phyloP scores from a whole-genome alignment of 257 asterid species.

The Osmanthus fragrans region DNA sequence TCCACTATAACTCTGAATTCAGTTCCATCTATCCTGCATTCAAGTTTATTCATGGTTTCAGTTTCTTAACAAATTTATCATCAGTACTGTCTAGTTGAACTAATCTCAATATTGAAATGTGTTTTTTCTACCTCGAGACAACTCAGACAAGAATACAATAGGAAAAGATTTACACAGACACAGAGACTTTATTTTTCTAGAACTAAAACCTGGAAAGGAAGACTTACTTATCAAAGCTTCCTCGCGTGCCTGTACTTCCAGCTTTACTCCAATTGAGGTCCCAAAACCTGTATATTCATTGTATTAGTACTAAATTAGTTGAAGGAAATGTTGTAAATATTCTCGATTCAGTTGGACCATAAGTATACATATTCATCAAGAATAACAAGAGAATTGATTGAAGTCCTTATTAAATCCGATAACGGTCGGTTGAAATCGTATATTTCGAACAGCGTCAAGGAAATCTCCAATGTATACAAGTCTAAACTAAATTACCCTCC shows the following conservation, averaged over 20 bases:
- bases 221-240: constrained; percentile 41
- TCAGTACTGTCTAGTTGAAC: neutral
- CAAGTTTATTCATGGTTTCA: neutral
- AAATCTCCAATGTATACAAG: neutral
- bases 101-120: neutral
- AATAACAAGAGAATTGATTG: neutral
- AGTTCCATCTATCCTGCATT: constrained; percentile 67
- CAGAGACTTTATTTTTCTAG: too few relatives aligned
- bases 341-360: too few relatives aligned
- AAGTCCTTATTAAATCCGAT: neutral
- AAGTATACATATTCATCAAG: neutral
- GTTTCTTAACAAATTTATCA: neutral
- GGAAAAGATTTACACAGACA: constrained; percentile 21
- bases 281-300: constrained; percentile 37
- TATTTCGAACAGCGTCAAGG: neutral
- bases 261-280: constrained; percentile 49
- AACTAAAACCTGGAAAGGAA: neutral
- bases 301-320: neutral
- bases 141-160: neutral
- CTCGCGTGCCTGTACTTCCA: constrained; percentile 49
- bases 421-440: neutral
- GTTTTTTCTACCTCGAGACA: neutral
- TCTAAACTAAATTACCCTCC: constrained; percentile 49
- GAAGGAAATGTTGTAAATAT: too few relatives aligned
- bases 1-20: constrained; percentile 49